These are phyloP conservation scores for Apiospora pterosperma DNA, from an alignment of 2,329 filamentous ascomycete species.

Conservation along the genomic window DNA sequence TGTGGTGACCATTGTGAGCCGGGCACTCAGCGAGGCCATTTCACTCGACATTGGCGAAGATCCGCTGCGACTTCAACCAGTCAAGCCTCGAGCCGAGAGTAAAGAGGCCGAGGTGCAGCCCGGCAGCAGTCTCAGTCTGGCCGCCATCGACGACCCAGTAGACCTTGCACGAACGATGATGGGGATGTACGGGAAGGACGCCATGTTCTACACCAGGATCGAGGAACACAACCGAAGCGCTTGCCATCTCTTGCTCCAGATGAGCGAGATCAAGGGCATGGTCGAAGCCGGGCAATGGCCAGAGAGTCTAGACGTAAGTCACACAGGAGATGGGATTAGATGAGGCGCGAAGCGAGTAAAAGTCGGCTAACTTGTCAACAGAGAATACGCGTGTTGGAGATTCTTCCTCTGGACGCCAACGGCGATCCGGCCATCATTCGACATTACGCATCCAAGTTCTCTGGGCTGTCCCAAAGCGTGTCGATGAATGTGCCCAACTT, in stretches of 20 bases:
- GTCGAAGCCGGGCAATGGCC: constrained; percentile 55
- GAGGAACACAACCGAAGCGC: constrained; percentile 54
- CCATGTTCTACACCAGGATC: constrained; percentile 58
- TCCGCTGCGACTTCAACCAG: constrained; percentile 71
- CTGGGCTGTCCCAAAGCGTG: constrained; percentile 73
- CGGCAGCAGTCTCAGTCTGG: constrained; percentile 57
- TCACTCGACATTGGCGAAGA: constrained; percentile 82
- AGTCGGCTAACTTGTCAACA: constrained; percentile 31
- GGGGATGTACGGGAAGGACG: constrained; percentile 58
- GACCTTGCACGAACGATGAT: constrained; percentile 60
- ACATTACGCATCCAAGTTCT: constrained; percentile 75
- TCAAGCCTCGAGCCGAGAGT: constrained; percentile 64
- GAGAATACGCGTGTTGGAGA: constrained; percentile 71
- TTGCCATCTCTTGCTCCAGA: constrained; percentile 54
- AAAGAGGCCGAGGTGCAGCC: constrained; percentile 36
- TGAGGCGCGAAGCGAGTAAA: not conserved
- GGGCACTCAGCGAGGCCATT: constrained; percentile 84
- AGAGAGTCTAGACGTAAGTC: constrained; percentile 55
- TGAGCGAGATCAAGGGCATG: constrained; percentile 58
- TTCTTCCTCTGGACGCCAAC: constrained; percentile 73
- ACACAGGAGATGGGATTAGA: not conserved
- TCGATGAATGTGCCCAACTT: constrained; percentile 87
- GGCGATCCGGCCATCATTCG: constrained; percentile 80
- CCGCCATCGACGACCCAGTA: constrained; percentile 57
- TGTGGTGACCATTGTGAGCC: constrained; percentile 86